Conservation (phyloP, 345 rosid species). For the Carallia brachiata region DNA sequence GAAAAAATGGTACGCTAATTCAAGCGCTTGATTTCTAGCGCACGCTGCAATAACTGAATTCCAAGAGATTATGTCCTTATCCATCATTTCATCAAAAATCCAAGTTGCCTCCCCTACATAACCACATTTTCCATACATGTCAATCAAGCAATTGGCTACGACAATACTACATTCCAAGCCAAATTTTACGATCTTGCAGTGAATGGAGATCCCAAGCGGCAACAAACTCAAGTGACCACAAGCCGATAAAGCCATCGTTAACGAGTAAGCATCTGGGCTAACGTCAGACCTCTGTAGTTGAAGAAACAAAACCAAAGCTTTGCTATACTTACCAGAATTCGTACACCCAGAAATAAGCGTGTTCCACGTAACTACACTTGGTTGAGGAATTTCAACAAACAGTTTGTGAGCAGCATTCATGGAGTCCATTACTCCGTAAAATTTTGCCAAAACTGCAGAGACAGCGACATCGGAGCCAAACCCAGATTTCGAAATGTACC, state of each 20-base stretch:
- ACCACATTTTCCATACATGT: slow-evolving; percentile 81
- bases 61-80: slow-evolving; percentile 72
- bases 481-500: slow-evolving; percentile 56
- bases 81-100: slow-evolving; percentile 46
- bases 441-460: slow-evolving; percentile 52
- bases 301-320: slow-evolving; percentile 51
- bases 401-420: slow-evolving; percentile 39
- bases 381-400: slow-evolving; percentile 78
- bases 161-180: slow-evolving; percentile 44
- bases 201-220: slow-evolving; percentile 48
- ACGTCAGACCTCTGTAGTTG: slow-evolving; percentile 47
- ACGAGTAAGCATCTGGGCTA: slow-evolving; percentile 55
- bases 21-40: slow-evolving; percentile 55
- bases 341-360: slow-evolving; percentile 59
- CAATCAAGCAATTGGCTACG: slow-evolving; percentile 71
- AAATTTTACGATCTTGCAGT: slow-evolving; percentile 54
- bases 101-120: slow-evolving; percentile 49
- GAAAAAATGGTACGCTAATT: slow-evolving; percentile 51
- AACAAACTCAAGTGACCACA: slow-evolving; percentile 44
- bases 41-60: slow-evolving; percentile 72
- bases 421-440: slow-evolving; percentile 37
- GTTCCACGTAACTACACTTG: slow-evolving; percentile 75
- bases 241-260: slow-evolving; percentile 61
- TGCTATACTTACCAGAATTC: slow-evolving; percentile 44
- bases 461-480: slow-evolving; percentile 48